phyloP scores from a whole-genome alignment of 108 stramenopile species.

The Cafeteria roenbergensis region DNA sequence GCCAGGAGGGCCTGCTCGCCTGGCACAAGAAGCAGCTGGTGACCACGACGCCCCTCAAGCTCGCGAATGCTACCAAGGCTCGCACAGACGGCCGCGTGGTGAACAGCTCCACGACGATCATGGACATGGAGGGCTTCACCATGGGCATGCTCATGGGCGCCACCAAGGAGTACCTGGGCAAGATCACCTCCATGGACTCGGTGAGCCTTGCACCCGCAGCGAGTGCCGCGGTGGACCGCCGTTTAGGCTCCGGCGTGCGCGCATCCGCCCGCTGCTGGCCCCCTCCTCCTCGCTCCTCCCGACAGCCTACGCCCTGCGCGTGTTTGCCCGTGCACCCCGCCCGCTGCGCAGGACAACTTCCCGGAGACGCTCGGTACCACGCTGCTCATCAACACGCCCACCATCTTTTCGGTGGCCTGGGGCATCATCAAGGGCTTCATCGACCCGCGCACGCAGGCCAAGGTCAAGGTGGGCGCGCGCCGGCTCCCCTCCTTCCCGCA shows the following conservation, averaged over 20 bases:
- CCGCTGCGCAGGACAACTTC: conserved; percentile 21
- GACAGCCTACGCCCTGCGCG: no score
- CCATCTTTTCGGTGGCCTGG: conserved; percentile 18
- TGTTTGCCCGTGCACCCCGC: no score
- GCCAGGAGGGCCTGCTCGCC: neutral
- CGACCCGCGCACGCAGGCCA: conserved; percentile 21
- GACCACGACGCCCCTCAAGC: neutral
- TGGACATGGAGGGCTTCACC: conserved; percentile 15
- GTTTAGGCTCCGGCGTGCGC: no score
- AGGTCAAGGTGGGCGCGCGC: conserved; percentile 12
- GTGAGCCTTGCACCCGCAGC: no score
- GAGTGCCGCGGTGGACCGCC: no score
- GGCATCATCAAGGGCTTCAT: conserved; percentile 18
- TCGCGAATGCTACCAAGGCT: neutral
- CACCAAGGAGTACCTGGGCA: neutral
- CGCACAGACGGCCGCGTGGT: conserved; percentile 11
- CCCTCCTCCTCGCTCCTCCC: no score
- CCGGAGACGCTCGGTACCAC: conserved; percentile 24
- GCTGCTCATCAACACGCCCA: conserved; percentile 21
- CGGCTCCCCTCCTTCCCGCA: neutral
- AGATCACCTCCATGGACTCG: conserved; percentile 12
- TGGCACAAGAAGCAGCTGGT: conserved; percentile 16
- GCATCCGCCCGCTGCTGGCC: no score
- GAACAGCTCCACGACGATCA: neutral
- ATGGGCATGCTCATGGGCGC: conserved; percentile 12